Conservation (phyloP, 176 grass and related monocot species). For the Aegilops umbellulata region DNA sequence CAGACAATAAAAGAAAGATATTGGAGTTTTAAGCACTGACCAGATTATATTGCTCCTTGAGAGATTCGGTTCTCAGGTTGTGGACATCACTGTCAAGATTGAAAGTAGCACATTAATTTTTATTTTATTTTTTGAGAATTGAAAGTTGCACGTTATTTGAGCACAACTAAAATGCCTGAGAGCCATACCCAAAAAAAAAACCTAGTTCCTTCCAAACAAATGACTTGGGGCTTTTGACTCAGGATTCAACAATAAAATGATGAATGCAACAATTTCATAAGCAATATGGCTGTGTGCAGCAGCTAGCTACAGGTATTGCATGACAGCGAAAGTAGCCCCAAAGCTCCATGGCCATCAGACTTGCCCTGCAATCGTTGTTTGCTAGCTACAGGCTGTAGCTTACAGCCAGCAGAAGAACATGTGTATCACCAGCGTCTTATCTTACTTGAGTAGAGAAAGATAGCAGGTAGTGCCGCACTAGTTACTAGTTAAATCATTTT, state of each 20-base stretch:
- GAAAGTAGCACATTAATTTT: neutral
- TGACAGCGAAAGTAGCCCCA: too few relatives aligned
- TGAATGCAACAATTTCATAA: too few relatives aligned
- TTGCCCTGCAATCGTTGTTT: too few relatives aligned
- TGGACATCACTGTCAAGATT: slow-evolving; percentile 60
- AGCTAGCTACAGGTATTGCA: too few relatives aligned
- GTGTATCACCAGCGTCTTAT: too few relatives aligned
- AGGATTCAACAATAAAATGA: neutral
- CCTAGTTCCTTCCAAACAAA: neutral
- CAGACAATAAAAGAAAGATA: too few relatives aligned
- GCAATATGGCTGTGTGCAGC: too few relatives aligned
- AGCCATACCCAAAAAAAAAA: neutral
- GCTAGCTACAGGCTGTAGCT: too few relatives aligned
- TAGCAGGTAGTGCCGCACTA: neutral
- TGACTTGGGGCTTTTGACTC: neutral
- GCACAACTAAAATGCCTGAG: neutral
- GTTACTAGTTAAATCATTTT: slow-evolving; percentile 16
- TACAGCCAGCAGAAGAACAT: too few relatives aligned
- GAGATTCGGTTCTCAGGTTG: slow-evolving; percentile 77
- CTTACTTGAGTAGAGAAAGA: too few relatives aligned
- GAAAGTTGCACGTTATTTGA: neutral
- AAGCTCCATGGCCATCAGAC: too few relatives aligned
- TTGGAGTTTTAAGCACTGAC: slow-evolving; percentile 28
- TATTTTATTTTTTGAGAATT: too few relatives aligned
- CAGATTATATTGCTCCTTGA: slow-evolving; percentile 72